These are phyloP conservation scores for Rosa multiflora DNA, from an alignment of 306 rosid species.

Conservation along the genomic window DNA sequence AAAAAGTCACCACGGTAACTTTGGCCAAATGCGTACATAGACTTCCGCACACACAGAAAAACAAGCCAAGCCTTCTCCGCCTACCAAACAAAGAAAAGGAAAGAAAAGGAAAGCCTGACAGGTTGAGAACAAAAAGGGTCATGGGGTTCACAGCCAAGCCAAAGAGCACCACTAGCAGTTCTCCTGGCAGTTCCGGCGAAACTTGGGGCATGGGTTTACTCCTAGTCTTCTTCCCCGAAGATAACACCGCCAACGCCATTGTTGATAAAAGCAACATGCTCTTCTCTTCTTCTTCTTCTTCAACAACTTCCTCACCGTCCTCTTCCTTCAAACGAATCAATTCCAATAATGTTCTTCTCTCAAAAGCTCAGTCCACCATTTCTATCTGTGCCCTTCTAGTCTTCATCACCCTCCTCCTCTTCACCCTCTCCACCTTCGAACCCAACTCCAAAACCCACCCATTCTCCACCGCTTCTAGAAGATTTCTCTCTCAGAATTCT, in stretches of 20 bases:
- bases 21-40: not conserved
- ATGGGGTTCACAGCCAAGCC: conserved; percentile 29
- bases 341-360: conserved; percentile 33
- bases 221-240: conserved; percentile 68
- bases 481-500: conserved; percentile 28
- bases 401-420: conserved; percentile 73
- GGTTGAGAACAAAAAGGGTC: no score
- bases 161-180: conserved; percentile 5
- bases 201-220: conserved; percentile 66
- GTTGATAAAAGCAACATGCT: conserved; percentile 33
- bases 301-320: not conserved
- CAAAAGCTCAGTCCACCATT: conserved; percentile 72
- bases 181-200: conserved; percentile 3
- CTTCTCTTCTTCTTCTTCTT: conserved; percentile 16
- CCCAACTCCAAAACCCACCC: conserved; percentile 35
- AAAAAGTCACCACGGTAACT: not conserved
- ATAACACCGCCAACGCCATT: conserved; percentile 27
- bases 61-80: not conserved
- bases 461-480: conserved; percentile 26
- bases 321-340: conserved; percentile 30
- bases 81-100: not conserved
- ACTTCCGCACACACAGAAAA: not conserved
- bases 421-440: conserved; percentile 82
- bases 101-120: not conserved
- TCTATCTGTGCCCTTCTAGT: conserved; percentile 73